A percentile compares a stretch with the other conserved stretches of the same genome.
Conservation (phyloP, 108 stramenopile genomes). For the Cyclotella atomus region DNA sequence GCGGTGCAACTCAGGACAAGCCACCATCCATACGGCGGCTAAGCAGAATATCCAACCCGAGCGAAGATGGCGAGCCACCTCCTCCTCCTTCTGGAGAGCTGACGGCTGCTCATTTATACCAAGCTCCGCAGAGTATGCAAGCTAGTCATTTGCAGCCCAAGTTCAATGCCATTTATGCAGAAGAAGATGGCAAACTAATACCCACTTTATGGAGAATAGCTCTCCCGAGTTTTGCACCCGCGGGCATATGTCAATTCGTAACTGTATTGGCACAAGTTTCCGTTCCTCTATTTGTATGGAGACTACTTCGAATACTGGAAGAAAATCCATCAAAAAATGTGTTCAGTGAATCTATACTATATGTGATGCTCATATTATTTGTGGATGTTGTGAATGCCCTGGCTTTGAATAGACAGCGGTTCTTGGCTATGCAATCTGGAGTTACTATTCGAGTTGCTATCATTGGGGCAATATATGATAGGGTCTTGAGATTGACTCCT, state of each 20-base stretch:
- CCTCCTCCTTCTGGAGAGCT: no score
- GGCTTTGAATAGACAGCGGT: slow-evolving; percentile 72
- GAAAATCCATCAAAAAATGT: slow-evolving; percentile 38
- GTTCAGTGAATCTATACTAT: slow-evolving; percentile 50
- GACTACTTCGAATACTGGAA: slow-evolving; percentile 69
- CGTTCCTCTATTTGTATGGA: slow-evolving; percentile 75
- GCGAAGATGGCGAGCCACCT: not conserved
- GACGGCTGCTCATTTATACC: not conserved
- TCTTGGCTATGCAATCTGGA: slow-evolving; percentile 69
- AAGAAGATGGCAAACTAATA: not conserved
- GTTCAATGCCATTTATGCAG: slow-evolving; percentile 8
- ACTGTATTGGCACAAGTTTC: slow-evolving; percentile 69
- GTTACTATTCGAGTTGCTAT: slow-evolving; percentile 62
- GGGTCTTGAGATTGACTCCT: slow-evolving; percentile 64
- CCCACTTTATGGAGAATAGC: slow-evolving; percentile 63
- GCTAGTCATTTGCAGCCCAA: slow-evolving; percentile 6
- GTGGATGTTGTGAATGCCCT: slow-evolving; percentile 61
- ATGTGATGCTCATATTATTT: slow-evolving; percentile 53
- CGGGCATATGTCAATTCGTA: slow-evolving; percentile 73
- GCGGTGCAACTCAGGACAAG: slow-evolving; percentile 14
- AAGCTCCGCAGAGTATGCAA: slow-evolving; percentile 19
- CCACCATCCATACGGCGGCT: not conserved
- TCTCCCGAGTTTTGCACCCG: slow-evolving; percentile 61
- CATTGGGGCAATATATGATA: slow-evolving; percentile 65
- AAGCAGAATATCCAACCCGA: not conserved